Evolutionary conservation across 768 basidiomycete genomes (phyloP).

Genomic region (Hypholoma sublateritium): DNA sequence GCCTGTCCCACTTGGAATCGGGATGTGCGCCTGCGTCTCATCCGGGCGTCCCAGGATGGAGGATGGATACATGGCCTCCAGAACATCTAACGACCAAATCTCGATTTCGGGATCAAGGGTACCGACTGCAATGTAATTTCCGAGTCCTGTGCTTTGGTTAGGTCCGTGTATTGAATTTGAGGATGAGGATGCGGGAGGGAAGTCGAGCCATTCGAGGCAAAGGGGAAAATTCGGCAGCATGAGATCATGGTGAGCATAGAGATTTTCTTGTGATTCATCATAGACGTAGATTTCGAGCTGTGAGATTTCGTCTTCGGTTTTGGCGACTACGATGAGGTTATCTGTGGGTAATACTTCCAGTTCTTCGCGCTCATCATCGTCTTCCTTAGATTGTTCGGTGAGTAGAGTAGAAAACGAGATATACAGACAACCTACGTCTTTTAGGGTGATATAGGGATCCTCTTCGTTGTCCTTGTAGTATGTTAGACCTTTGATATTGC

Average conservation of each 20-base stretch:
- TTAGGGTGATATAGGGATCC: conserved; percentile 95
- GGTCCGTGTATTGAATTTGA: conserved; percentile 27
- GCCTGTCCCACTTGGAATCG: conserved; percentile 81
- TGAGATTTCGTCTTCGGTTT: conserved; percentile 96
- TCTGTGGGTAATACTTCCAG: conserved; percentile 88
- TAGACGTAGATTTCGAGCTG: conserved; percentile 96
- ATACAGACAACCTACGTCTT: conserved; percentile 65
- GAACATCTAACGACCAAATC: conserved; percentile 93
- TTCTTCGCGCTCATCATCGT: conserved; percentile 85
- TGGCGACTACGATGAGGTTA: conserved; percentile 88
- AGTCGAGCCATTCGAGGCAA: conserved; percentile 99
- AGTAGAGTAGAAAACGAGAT: background rate
- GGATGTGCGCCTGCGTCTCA: conserved; percentile 75
- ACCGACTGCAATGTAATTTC: conserved; percentile 95
- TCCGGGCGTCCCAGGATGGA: conserved; percentile 90
- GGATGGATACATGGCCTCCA: conserved; percentile 93
- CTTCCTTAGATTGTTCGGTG: conserved; percentile 45
- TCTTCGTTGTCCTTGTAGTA: conserved; percentile 91
- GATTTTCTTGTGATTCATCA: conserved; percentile 86
- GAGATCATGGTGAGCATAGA: conserved; percentile 96
- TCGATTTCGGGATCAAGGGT: conserved; percentile 98
- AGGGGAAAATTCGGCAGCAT: conserved; percentile 98
- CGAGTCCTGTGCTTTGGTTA: conserved; percentile 42
- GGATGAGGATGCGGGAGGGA: conserved; percentile 67
- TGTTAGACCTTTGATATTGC: conserved; percentile 91